Evolutionary conservation across 2,329 filamentous ascomycete species (phyloP).

Genomic region (Pseudogymnoascus sp.): DNA sequence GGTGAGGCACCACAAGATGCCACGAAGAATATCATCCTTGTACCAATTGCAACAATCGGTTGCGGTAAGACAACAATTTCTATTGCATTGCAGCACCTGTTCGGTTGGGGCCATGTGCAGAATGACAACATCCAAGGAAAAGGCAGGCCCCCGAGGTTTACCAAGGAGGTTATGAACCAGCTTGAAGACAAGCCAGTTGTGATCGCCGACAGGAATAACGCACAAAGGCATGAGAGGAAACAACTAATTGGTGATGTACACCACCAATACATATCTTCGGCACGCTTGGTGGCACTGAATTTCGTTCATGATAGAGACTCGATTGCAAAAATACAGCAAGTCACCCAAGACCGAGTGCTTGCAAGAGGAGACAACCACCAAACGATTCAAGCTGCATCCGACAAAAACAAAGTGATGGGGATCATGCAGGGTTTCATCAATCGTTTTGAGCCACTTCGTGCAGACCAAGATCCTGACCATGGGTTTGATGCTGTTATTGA

Average conservation of each 20-base stretch:
- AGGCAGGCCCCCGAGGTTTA: conserved; percentile 71
- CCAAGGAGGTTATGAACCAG: conserved; percentile 57
- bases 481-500: conserved; percentile 80
- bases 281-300: conserved; percentile 76
- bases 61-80: conserved; percentile 96
- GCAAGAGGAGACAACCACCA: conserved; percentile 92
- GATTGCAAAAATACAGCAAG: conserved; percentile 62
- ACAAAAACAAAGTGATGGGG: conserved; percentile 64
- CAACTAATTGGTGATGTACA: conserved; percentile 79
- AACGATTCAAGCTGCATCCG: conserved; percentile 82
- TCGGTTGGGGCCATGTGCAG: conserved; percentile 87
- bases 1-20: conserved; percentile 47
- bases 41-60: conserved; percentile 86
- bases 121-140: conserved; percentile 91
- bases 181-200: conserved; percentile 64
- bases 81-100: conserved; percentile 71
- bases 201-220: conserved; percentile 91
- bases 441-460: conserved; percentile 73
- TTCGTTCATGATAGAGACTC: conserved; percentile 69
- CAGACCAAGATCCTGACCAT: conserved; percentile 62
- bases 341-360: conserved; percentile 73
- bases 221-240: conserved; percentile 76
- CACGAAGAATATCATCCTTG: conserved; percentile 66
- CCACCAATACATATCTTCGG: conserved; percentile 49
- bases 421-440: conserved; percentile 94